A percentile compares a stretch with the other conserved stretches of the same genome.
Evolutionary conservation across 2,329 filamentous ascomycete species (phyloP).

Genomic region (Drechslerella dactyloides): DNA sequence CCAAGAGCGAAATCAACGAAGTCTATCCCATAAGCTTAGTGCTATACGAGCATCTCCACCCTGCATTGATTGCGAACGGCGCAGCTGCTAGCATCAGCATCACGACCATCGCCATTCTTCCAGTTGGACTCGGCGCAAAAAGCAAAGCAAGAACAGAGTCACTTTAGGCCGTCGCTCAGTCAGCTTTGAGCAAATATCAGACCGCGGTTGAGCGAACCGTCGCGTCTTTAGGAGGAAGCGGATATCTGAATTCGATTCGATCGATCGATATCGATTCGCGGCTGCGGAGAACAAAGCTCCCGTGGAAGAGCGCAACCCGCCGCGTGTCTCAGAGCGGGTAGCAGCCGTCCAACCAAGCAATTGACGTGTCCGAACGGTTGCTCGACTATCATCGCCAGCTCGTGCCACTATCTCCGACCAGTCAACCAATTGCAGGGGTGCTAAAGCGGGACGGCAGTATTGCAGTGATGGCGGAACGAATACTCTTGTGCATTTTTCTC

Average conservation of each 20-base stretch:
- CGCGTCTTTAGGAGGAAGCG: background rate
- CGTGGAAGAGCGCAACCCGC: conserved; percentile 26
- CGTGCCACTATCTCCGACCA: conserved; percentile 31
- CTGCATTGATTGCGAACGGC: too few species aligned
- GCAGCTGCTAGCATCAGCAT: too few species aligned
- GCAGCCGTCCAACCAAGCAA: conserved; percentile 32
- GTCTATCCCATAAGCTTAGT: too few species aligned
- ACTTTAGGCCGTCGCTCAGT: background rate
- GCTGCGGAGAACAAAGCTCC: conserved; percentile 2
- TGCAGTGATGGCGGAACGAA: conserved; percentile 26
- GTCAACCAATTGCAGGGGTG: conserved; percentile 35
- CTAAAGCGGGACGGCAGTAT: conserved; percentile 25
- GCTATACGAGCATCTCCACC: too few species aligned
- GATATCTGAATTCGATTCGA: too few species aligned
- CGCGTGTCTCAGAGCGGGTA: conserved; percentile 43
- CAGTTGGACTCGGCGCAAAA: too few species aligned
- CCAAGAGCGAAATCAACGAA: too few species aligned
- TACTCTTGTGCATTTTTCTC: conserved; percentile 41
- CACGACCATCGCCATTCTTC: too few species aligned
- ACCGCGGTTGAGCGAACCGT: background rate
- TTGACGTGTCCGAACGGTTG: conserved; percentile 16
- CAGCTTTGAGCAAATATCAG: background rate
- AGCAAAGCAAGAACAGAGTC: background rate
- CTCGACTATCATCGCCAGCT: conserved; percentile 20
- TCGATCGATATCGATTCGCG: background rate